Base-by-base conservation (phyloP, 2,329 filamentous ascomycete species). In the Chalaropsis ovoidea region DNA sequence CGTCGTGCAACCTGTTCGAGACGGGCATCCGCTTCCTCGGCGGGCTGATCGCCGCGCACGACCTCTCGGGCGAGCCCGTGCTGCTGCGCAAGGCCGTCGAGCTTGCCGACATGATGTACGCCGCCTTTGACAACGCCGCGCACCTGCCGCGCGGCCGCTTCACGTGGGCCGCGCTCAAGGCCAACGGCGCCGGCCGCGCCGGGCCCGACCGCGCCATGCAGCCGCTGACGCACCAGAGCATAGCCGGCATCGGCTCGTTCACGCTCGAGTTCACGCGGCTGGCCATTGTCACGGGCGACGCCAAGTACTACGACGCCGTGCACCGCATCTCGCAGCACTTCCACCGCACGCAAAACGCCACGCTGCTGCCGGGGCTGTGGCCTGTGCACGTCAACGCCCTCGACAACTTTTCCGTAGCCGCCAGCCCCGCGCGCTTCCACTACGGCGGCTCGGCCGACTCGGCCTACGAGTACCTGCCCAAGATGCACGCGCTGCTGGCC, bases 21-120 rank as follows among this genome's bases (percentile, higher is more conserved):
- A 88, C 85, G 0, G 87, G 81, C 11, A 89, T 89, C 67, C 81
- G 86, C 52, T 89, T 89, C 71, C 78, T 89, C 0, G 86, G 86
- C 15, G 86, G 86, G 0, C 79, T 89, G 65, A 71, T 89, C 65
- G 81, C 83, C n/a, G 86, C 86, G 0, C 88, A 88, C 71, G 86
- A 89, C 71, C 73, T 89, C 24, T 87, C 84, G 70, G 77, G 76
- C 42, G 78, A 78, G 65, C 75, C 79, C 67, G 76, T 77, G n/a
- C 73, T 88, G 64, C 75, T 88, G 47, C 75, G 75, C 49, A 88
- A 88, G 72, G 84, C 86, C 1, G 76, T 77, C 1, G 83, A 88
- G 73, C 77, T 88, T 11, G 86, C 81, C 22, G 81, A 86, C 67
- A 74, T 88, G 71, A 75, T 89, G 27, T 85, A 87, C 71, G 80